Percentiles rank a stretch among this genome's conserved stretches.
Evolutionary conservation across 2,329 filamentous ascomycete genomes (phyloP).

Genomic region (Fusarium illudens): DNA sequence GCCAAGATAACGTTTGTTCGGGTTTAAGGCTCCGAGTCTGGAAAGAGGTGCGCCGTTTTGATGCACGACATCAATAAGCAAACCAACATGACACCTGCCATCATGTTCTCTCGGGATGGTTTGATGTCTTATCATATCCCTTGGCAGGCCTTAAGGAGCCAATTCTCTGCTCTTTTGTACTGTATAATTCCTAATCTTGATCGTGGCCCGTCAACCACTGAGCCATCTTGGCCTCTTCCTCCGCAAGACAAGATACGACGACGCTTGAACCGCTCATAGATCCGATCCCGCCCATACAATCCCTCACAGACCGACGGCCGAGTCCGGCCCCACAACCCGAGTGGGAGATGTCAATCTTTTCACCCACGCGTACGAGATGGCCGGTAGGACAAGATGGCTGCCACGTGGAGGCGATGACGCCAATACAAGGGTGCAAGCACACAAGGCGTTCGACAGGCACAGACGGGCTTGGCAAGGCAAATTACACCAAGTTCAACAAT

Average conservation of each 20-base stretch:
- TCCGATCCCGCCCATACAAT: not conserved
- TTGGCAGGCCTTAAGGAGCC: too few species aligned
- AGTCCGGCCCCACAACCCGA: not conserved
- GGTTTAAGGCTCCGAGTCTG: not conserved
- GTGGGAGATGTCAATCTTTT: not conserved
- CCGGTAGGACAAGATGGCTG: not conserved
- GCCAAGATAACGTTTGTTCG: not conserved
- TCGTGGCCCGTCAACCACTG: not conserved
- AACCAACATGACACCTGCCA: not conserved
- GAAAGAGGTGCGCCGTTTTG: not conserved
- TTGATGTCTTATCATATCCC: not conserved
- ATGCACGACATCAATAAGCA: not conserved
- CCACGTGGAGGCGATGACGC: conserved; percentile 2
- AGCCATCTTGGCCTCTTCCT: not conserved
- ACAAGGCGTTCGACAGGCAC: not conserved
- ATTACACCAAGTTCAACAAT: not conserved
- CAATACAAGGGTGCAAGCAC: not conserved
- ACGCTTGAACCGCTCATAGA: not conserved
- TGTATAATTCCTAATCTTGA: not conserved
- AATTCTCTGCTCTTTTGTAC: too few species aligned
- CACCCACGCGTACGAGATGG: not conserved
- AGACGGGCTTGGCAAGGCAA: not conserved
- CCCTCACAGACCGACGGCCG: not conserved
- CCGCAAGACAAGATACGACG: not conserved
- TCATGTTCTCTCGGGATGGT: not conserved